Conservation (phyloP, 345 rosid species). For the Aurinia saxatilis region DNA sequence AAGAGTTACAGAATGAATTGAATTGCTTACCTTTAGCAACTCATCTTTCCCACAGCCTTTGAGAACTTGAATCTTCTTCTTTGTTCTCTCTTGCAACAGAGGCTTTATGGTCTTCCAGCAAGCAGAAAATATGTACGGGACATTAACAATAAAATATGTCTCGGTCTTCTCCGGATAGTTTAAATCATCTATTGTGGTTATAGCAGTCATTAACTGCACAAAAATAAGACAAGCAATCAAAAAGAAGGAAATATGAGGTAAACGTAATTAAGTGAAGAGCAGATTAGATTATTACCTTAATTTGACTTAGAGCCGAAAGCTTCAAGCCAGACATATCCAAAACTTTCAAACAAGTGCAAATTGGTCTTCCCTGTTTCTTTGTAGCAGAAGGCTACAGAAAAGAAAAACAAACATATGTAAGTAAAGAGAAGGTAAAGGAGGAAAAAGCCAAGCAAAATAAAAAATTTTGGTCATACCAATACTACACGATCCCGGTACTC, state of each 20-base stretch:
- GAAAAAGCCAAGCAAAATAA: neutral
- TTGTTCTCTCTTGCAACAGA: conserved; percentile 89
- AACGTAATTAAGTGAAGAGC: neutral
- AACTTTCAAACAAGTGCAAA: conserved; percentile 74
- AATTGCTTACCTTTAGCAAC: conserved; percentile 61
- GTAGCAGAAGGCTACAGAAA: conserved; percentile 64
- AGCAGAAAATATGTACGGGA: conserved; percentile 81
- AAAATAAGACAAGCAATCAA: neutral
- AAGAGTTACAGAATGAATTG: neutral
- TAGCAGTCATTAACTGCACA: conserved; percentile 70
- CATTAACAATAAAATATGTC: conserved; percentile 84
- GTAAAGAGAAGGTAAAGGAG: neutral
- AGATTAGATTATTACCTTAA: conserved; percentile 47
- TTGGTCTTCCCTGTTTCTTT: conserved; percentile 54
- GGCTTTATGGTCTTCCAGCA: conserved; percentile 97
- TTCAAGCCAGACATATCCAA: conserved; percentile 97
- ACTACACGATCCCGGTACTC: conserved; percentile 90
- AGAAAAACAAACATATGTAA: neutral
- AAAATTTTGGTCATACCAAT: conserved; percentile 44
- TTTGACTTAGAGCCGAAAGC: conserved; percentile 82
- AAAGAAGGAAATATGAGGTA: neutral
- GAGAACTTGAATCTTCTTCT: conserved; percentile 80
- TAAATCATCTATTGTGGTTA: conserved; percentile 81
- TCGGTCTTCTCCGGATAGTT: conserved; percentile 96
- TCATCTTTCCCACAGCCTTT: conserved; percentile 80